phyloP scores from a whole-genome alignment of 495 filamentous ascomycete species.

The Hypoxylon trugodes region DNA sequence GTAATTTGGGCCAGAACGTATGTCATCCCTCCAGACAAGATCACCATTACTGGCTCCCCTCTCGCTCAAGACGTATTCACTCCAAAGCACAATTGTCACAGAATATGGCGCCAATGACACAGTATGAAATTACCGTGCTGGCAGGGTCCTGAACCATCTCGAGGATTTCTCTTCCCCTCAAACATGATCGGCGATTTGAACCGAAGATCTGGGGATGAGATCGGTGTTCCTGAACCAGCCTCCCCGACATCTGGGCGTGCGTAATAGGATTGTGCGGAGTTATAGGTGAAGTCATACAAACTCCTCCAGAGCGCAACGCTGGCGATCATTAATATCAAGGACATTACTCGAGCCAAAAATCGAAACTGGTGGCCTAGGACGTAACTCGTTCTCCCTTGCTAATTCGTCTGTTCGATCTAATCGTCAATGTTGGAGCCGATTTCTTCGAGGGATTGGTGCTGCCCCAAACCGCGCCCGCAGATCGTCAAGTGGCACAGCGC shows the following conservation, averaged over 20 bases:
- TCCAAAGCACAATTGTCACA: background rate
- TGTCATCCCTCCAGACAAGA: slow-evolving; percentile 23
- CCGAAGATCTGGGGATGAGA: slow-evolving; percentile 38
- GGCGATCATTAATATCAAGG: slow-evolving; percentile 11
- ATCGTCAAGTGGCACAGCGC: slow-evolving; percentile 10
- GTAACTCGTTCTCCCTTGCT: background rate
- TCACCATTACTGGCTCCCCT: slow-evolving; percentile 12
- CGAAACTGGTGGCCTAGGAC: background rate
- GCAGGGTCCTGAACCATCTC: background rate
- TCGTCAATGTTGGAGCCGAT: slow-evolving; percentile 7
- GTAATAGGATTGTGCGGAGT: slow-evolving; percentile 11
- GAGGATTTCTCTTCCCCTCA: slow-evolving; percentile 19
- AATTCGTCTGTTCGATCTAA: background rate
- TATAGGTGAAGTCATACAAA: slow-evolving; percentile 17
- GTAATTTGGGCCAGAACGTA: slow-evolving; percentile 9
- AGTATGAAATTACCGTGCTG: slow-evolving; percentile 1
- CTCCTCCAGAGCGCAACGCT: background rate
- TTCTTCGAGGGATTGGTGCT: slow-evolving; percentile 4
- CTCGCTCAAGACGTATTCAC: background rate
- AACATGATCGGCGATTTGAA: slow-evolving; percentile 29
- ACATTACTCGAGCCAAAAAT: slow-evolving; percentile 5
- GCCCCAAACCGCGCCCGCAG: slow-evolving; percentile 4
- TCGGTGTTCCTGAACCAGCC: slow-evolving; percentile 15
- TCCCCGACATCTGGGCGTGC: slow-evolving; percentile 8
- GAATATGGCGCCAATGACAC: slow-evolving; percentile 2